These are phyloP conservation scores for Mucor velutinosus DNA, from an alignment of 371 early-diverging fungal genomes.

Conservation along the genomic window DNA sequence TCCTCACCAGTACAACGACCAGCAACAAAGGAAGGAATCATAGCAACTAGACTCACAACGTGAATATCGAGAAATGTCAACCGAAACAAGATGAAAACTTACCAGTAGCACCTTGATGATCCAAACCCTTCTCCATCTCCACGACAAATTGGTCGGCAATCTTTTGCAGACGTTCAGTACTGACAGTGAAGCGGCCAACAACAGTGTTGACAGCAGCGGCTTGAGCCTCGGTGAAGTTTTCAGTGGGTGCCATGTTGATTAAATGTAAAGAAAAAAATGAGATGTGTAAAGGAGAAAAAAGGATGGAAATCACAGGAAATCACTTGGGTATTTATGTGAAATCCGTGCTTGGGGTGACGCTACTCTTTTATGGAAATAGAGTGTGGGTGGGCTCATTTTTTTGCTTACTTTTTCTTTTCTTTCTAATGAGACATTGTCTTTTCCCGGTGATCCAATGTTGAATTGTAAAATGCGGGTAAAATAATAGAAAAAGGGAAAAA, in stretches of 20 bases:
- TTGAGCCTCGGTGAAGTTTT: conserved; percentile 34
- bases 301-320: background rate
- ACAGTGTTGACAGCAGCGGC: conserved; percentile 43
- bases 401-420: background rate
- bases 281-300: background rate
- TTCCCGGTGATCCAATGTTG: conserved; percentile 2
- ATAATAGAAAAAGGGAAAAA: background rate
- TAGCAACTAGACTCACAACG: conserved; percentile 30
- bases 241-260: conserved; percentile 8
- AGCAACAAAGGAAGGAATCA: conserved; percentile 85
- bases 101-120: conserved; percentile 56
- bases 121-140: conserved; percentile 80
- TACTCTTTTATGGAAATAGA: background rate
- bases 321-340: background rate
- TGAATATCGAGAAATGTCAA: background rate
- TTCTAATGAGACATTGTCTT: background rate
- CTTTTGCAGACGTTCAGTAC: conserved; percentile 51
- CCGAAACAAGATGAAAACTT: background rate
- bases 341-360: background rate
- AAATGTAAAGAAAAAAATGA: background rate
- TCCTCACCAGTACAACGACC: conserved; percentile 82
- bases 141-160: conserved; percentile 67
- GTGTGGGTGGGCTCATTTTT: conserved; percentile 3
- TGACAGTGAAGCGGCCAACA: conserved; percentile 59
- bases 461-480: conserved; percentile 17